phyloP scores from a whole-genome alignment of 345 rosid genomes.

The Eucalyptus decipiens region DNA sequence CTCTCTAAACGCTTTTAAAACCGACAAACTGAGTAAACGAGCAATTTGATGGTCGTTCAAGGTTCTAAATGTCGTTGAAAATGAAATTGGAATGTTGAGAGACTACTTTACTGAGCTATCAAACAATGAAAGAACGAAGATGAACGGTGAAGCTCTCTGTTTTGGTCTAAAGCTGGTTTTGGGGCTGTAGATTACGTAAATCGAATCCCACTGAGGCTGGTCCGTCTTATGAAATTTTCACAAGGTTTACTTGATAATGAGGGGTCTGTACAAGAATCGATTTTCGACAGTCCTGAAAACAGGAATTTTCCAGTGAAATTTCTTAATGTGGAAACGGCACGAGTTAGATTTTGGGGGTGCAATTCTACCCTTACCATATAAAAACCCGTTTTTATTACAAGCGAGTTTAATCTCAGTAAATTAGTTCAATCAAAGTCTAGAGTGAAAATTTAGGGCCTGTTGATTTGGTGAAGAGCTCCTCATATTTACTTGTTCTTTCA shows the following conservation, averaged over 20 bases:
- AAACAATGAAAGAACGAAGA: too few relatives aligned
- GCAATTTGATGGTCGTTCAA: neutral
- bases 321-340: neutral
- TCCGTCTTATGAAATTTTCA: neutral
- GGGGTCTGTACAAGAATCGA: neutral
- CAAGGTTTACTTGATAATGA: neutral
- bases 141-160: too few relatives aligned
- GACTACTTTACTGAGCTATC: neutral
- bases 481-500: neutral
- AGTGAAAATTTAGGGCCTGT: neutral
- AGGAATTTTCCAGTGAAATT: neutral
- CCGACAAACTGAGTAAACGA: neutral
- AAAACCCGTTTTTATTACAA: neutral
- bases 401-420: neutral
- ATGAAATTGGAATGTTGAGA: neutral
- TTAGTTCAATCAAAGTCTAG: neutral
- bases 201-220: too few relatives aligned
- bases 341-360: neutral
- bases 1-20: neutral
- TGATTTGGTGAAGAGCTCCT: neutral
- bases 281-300: neutral
- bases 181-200: rapidly evolving
- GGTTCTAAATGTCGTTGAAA: neutral
- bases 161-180: too few relatives aligned
- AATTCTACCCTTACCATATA: neutral